phyloP scores from a whole-genome alignment of 345 rosid genomes.

The Noccaea bulbosa region DNA sequence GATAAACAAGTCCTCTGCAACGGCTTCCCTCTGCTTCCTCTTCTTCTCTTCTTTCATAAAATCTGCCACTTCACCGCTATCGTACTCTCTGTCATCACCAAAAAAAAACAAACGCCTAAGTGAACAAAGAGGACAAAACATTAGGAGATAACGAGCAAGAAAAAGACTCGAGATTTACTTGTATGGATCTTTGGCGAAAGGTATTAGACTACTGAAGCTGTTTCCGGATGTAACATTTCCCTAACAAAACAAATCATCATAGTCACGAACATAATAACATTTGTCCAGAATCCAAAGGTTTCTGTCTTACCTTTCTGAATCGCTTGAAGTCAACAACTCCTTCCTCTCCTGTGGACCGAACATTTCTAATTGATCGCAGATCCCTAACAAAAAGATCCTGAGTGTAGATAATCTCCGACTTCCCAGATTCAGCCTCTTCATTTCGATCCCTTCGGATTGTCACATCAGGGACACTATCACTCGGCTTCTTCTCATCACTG shows the following conservation, averaged over 20 bases:
- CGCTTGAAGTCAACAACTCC: constrained; percentile 69
- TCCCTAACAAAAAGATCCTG: constrained; percentile 65
- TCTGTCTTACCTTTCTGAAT: constrained; percentile 75
- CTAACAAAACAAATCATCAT: constrained; percentile 44
- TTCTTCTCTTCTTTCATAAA: constrained; percentile 78
- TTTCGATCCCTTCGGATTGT: constrained; percentile 45
- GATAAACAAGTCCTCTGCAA: constrained; percentile 85
- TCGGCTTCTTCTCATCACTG: constrained; percentile 24
- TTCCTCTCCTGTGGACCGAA: constrained; percentile 37
- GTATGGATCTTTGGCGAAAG: constrained; percentile 82
- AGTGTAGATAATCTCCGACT: constrained; percentile 71
- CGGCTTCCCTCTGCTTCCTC: constrained; percentile 84
- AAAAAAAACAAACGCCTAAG: constrained; percentile 17
- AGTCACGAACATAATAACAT: background rate
- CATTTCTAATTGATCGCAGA: constrained; percentile 38
- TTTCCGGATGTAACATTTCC: constrained; percentile 71
- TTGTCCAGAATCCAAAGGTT: constrained; percentile 19
- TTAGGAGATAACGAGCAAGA: constrained; percentile 25
- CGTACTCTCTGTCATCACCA: constrained; percentile 56
- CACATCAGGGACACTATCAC: constrained; percentile 40
- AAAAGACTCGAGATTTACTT: constrained; percentile 50
- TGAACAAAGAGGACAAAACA: constrained; percentile 21
- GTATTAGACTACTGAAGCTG: constrained; percentile 84
- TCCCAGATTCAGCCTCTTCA: constrained; percentile 60
- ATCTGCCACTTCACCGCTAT: constrained; percentile 54